Base-by-base conservation (phyloP, 2,329 filamentous ascomycete species). In the Ceratocystis albifundus region DNA sequence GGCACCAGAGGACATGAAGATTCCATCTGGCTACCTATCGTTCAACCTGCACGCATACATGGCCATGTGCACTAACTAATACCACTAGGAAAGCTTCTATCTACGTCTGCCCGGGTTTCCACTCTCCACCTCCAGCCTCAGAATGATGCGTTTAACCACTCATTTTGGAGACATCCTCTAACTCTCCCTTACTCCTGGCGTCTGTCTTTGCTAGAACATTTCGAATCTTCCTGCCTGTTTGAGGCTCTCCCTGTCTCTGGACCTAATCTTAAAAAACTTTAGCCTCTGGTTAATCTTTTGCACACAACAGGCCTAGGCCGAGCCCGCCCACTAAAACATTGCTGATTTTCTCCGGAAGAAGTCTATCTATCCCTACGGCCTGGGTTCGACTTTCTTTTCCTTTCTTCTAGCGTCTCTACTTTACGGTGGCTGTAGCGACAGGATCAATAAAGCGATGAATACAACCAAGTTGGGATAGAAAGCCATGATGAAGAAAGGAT, bases 381-480 rank as follows among this genome's bases (percentile, higher is more conserved):
- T 20, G n/a, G 36, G 2, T n/a, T 12, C 17, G 30, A 3, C 17
- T 57, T 57, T 28, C 53, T 57, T 57, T 57, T 57, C 22, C 46
- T 32, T 30, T 32, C 48, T 57, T 57, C 25, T 57, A 57, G 53
- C 30, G 53, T 30, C 28, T 55, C 50, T 17, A 57, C 22, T 28
- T 57, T 30, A 12, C 28, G 10, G 25, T 57, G 53, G 25, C 53
- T 57, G 12, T 32, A 10, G 28, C 22, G 7, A 30, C 25, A 57
- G 53, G 53, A 57, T 57, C 53, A 30, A 57, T 30, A 57, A 28
- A 57, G 53, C 53, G 25, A 57, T 32, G 28, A 57, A 57, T 57
- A 30, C 25, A 7, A 7, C 53, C 53, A 57, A 57, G 12, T 57
- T 22, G 53, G 53, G 53, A 57, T 22, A 32, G 20, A 3, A 57